Conservation (phyloP, 1,284 basidiomycete species). For the Microbotryum saponariae region DNA sequence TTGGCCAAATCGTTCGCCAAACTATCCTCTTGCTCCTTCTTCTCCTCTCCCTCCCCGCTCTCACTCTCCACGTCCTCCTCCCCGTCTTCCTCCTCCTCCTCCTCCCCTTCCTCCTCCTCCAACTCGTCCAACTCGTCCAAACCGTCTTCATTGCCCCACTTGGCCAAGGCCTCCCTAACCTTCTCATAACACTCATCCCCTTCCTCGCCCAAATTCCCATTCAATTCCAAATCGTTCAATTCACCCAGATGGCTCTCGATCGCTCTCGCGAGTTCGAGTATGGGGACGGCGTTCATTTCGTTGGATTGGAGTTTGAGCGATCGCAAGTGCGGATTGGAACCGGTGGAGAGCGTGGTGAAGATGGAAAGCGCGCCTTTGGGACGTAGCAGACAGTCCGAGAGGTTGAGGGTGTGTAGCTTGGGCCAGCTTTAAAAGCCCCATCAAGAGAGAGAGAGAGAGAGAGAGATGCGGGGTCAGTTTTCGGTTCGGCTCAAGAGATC, state of each 20-base stretch:
- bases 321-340: constrained; percentile 65
- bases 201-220: constrained; percentile 71
- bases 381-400: constrained; percentile 86
- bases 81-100: constrained; percentile 29
- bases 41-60: constrained; percentile 36
- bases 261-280: constrained; percentile 59
- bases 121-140: constrained; percentile 67
- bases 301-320: constrained; percentile 80
- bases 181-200: constrained; percentile 65
- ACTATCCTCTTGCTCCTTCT: neutral
- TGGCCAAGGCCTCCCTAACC: constrained; percentile 57
- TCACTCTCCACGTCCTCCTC: constrained; percentile 21
- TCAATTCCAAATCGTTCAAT: constrained; percentile 66
- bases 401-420: constrained; percentile 65
- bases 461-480: too few species aligned
- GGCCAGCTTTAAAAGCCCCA: constrained; percentile 50
- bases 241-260: constrained; percentile 55
- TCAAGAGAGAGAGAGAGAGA: too few species aligned
- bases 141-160: constrained; percentile 71
- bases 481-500: too few species aligned
- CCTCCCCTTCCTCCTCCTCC: constrained; percentile 30
- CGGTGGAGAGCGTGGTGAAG: constrained; percentile 52
- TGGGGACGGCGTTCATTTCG: constrained; percentile 67
- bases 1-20: too few species aligned
- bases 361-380: constrained; percentile 55